Evolutionary conservation across 352 stramenopile genomes (phyloP), one percentile per base, ranked within the genome.

Genomic region (Poterioochromonas sp.): DNA sequence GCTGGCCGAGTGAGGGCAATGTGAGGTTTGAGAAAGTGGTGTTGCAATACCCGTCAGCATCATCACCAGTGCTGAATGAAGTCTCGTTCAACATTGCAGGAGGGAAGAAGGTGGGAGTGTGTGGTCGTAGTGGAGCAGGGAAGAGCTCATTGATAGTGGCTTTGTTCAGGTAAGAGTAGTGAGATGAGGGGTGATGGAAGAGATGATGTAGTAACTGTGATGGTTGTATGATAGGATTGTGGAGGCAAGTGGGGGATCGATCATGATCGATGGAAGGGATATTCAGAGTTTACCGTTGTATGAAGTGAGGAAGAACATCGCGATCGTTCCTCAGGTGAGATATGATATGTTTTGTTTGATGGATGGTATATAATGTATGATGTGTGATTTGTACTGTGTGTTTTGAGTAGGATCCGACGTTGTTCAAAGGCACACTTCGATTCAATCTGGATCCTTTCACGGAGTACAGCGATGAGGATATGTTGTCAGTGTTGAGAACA

Each of bases 211-310:
- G n/a, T n/a, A n/a, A n/a, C n/a, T n/a, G n/a, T n/a, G n/a, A n/a
- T n/a, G n/a, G n/a, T n/a, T 95, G 26, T 91, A 90, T 40, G 87
- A 96, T 44, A 87, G 92, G 34, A 86, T 96, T 65, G 79, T 93
- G n/a, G 85, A 84, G 37, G 82, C 65, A 40, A 26, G 37, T 29
- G 40, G 80, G 35, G 92, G 92, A 0, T 80, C 83, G 35, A 87
- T 97, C 43, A 44, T 90, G 26, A 91, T 97, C 77, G 92, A 97
- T 82, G 92, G 89, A 35, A 83, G 95, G 35, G 89, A 97, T 81
- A 82, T 90, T 18, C 40, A 54, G 2, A 2, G 15, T 12, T 15
- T 74, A 11, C 62, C 62, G 8, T 47, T 78, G n/a, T 1, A 58
- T 1, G 26, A n/a, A 44, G 0, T 73, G 5, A 37, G 65, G 26